phyloP scores from a whole-genome alignment of 805 yeast species.

The Vanderwaltozyma polyspora region DNA sequence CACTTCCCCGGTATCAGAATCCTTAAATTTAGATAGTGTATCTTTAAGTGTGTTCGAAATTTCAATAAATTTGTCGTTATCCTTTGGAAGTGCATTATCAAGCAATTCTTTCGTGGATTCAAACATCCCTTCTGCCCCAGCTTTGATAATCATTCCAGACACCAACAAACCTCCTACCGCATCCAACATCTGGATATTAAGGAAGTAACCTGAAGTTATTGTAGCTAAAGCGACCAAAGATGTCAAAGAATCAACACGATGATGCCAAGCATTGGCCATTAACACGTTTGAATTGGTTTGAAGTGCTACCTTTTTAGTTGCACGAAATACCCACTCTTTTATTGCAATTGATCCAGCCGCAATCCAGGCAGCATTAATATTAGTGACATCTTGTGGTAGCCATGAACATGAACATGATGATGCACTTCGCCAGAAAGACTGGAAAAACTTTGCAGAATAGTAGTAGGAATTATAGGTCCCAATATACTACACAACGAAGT shows the following conservation, averaged over 20 bases:
- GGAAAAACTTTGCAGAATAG: slow-evolving; percentile 34
- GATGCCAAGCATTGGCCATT: slow-evolving; percentile 97
- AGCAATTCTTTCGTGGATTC: slow-evolving; percentile 62
- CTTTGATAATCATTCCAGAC: slow-evolving; percentile 64
- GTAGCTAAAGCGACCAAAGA: slow-evolving; percentile 81
- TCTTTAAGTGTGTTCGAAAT: slow-evolving; percentile 30
- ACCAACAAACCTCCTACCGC: slow-evolving; percentile 84
- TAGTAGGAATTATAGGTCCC: slow-evolving; percentile 55
- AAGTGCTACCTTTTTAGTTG: slow-evolving; percentile 71
- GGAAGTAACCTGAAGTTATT: slow-evolving; percentile 69
- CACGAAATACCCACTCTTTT: slow-evolving; percentile 76
- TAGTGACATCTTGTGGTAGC: slow-evolving; percentile 32
- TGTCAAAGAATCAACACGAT: slow-evolving; percentile 83
- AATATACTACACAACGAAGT: slow-evolving; percentile 57
- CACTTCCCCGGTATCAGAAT: slow-evolving; percentile 26
- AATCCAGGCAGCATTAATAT: slow-evolving; percentile 89
- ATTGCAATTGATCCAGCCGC: slow-evolving; percentile 77
- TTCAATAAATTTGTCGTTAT: slow-evolving; percentile 36
- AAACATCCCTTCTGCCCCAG: slow-evolving; percentile 65
- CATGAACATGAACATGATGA: slow-evolving; percentile 29
- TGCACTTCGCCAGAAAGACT: slow-evolving; percentile 10
- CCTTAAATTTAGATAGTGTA: slow-evolving; percentile 19
- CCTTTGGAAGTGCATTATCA: slow-evolving; percentile 50
- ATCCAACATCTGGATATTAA: slow-evolving; percentile 73
- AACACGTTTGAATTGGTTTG: slow-evolving; percentile 73